These are phyloP conservation scores for Fusarium gaditjirri DNA, from an alignment of 2,329 filamentous ascomycete species.

Conservation along the genomic window DNA sequence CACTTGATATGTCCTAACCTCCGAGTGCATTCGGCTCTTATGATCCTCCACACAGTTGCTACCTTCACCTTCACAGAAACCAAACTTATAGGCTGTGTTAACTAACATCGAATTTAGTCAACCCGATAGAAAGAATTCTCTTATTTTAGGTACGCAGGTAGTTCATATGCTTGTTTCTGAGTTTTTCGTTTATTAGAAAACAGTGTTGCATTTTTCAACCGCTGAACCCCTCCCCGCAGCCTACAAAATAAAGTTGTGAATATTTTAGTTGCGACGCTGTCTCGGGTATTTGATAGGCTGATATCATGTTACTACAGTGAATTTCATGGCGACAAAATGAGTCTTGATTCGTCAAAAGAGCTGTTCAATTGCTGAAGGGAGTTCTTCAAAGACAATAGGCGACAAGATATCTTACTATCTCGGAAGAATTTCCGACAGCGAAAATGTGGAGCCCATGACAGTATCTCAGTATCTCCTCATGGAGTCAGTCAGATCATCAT, in stretches of 20 bases:
- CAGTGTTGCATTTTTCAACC: not conserved
- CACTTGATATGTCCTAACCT: not conserved
- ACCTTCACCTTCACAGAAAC: not conserved
- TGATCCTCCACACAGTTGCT: not conserved
- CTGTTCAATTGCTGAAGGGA: not conserved
- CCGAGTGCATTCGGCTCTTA: constrained; percentile 13
- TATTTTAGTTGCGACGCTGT: not conserved
- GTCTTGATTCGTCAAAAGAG: not conserved
- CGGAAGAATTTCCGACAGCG: not conserved
- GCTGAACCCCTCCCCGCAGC: no score
- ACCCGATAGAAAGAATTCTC: fast-evolving
- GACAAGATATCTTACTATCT: not conserved
- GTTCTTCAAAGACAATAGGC: not conserved
- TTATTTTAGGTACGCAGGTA: fast-evolving
- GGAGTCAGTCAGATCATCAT: not conserved
- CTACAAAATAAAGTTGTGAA: not conserved
- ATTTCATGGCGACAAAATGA: not conserved
- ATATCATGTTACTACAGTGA: not conserved
- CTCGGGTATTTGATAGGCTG: not conserved
- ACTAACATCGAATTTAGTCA: no score
- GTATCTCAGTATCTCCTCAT: not conserved
- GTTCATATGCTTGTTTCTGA: not conserved
- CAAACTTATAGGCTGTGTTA: no score
- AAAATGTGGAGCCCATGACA: not conserved
- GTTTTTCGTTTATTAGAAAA: not conserved